Base-by-base conservation (phyloP, 2,329 filamentous ascomycete genomes). In the Cladosporium sp. region DNA sequence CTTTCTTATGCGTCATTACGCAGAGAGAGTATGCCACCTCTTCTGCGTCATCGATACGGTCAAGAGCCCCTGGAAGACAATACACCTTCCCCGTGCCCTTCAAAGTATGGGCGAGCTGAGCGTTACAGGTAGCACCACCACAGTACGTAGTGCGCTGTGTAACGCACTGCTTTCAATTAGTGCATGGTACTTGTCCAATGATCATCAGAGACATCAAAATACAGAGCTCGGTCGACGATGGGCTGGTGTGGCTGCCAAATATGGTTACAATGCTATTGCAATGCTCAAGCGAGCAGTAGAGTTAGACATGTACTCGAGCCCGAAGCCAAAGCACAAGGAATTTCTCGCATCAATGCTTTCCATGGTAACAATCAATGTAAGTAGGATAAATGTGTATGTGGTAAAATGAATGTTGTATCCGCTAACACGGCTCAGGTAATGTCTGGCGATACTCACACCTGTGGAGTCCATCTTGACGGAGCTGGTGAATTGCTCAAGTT, bases 401-500 rank as follows among this genome's bases (percentile, higher is more conserved):
- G 2, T 5, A 13, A 11, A 34, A 3, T 34, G 13, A 25, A 48
- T 16, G 2, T 7, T n/a, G n/a, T n/a, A n/a, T 16, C 30, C 8
- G n/a, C 28, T 11, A 18, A 34, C 8, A n/a, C 11, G 5, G 26
- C n/a, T 5, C 43, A 61, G 58, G 58, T 61, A 11, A 61, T 61
- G 58, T 61, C 58, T 36, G 58, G 58, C 11, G 58, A 61, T 36
- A 61, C 58, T 8, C 28, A 30, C 14, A 61, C 58, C n/a, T 61
- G 58, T 25, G 58, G 58, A 18, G 58, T 64, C 6, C 26, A 71
- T 65, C 14, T 72, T 48, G 65, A 51, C 57, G 53, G 49, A 46
- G 16, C 65, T 67, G 57, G 63, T 70, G 64, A 67, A 68, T 23
- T 68, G 26, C 43, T 58, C 51, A 16, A 63, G 56, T 3, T 63